Evolutionary conservation across 2,329 filamentous ascomycete genomes (phyloP), one percentile per base, ranked within the genome.

Genomic region (Pseudopithomyces maydicus): DNA sequence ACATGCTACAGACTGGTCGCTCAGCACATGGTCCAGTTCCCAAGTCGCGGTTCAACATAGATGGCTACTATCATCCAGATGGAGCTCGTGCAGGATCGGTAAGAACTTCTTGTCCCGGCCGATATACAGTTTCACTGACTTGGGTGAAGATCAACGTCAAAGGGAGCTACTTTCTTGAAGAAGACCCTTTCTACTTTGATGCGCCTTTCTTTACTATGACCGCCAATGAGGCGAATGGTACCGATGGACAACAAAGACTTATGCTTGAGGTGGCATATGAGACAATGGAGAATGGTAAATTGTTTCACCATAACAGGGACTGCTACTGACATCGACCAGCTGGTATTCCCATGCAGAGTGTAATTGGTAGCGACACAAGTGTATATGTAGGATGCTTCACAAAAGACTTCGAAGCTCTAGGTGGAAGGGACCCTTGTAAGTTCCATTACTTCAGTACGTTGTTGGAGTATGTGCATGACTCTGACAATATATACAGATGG

Each of bases 251-350:
- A 39, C 55, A 57, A 5, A 44, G 63, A 11, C 15, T 51, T 12
- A 47, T 61, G 4, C 53, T 67, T 2, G 64, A 67, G 39, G 43
- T 43, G 7, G 41, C 54, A 17, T 67, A 63, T 22, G 47, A 58
- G 23, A 60, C 62, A 14, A 29, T 66, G 11, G 64, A 67, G 38
- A 59, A 56, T 38, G 51, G 38, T 42, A n/a, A 42, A 17, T 22
- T 17, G 17, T n/a, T 44, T 44, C 26, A 29, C 26, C 8, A 29
- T 8, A 8, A 8, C 8, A 29, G 8, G 8, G 8, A 29, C 26
- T 5, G 26, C 26, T 29, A 8, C 26, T 29, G 8, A 29, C 8
- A 29, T 29, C 8, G 5, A 29, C 4, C 4, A 29, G 26, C 26
- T 29, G 26, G 26, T 29, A 29, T 29, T 29, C 26, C 26, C 26